A percentile compares a stretch with the other conserved stretches of the same genome.
phyloP scores from a whole-genome alignment of 331 rosid genomes.

The Telfairia occidentalis region DNA sequence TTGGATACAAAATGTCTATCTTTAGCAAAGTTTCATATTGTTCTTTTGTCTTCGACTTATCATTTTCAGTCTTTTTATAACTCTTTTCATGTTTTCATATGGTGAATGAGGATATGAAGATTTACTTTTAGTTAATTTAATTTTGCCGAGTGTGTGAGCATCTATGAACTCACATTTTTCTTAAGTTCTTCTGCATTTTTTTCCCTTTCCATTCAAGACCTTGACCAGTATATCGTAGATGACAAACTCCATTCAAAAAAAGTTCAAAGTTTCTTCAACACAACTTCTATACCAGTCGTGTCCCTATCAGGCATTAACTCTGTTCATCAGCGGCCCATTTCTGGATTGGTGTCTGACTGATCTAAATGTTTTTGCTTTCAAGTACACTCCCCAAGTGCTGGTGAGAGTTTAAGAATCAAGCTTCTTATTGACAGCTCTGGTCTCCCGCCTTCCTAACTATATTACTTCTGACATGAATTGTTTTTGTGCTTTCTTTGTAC shows the following conservation, averaged over 20 bases:
- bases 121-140: background rate
- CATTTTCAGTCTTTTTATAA: background rate
- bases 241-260: conserved; percentile 95
- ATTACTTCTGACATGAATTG: background rate
- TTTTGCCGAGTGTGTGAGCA: background rate
- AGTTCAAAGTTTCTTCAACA: conserved; percentile 89
- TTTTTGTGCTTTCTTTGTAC: conserved; percentile 21
- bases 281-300: conserved; percentile 89
- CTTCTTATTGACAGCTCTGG: background rate
- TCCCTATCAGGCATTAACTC: conserved; percentile 71
- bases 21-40: background rate
- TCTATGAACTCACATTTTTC: background rate
- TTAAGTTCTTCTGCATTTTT: background rate
- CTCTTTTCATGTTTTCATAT: background rate
- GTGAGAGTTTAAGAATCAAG: conserved; percentile 30
- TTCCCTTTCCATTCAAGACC: conserved; percentile 13
- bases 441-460: background rate
- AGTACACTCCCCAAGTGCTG: conserved; percentile 69
- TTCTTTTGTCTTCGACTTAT: background rate
- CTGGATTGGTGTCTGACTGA: conserved; percentile 68
- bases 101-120: too few species aligned
- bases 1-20: background rate
- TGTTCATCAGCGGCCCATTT: conserved; percentile 72
- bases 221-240: conserved; percentile 53
- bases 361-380: conserved; percentile 67